These are phyloP conservation scores for Termitomyces heimii DNA, from an alignment of 768 basidiomycete species.

Conservation along the genomic window DNA sequence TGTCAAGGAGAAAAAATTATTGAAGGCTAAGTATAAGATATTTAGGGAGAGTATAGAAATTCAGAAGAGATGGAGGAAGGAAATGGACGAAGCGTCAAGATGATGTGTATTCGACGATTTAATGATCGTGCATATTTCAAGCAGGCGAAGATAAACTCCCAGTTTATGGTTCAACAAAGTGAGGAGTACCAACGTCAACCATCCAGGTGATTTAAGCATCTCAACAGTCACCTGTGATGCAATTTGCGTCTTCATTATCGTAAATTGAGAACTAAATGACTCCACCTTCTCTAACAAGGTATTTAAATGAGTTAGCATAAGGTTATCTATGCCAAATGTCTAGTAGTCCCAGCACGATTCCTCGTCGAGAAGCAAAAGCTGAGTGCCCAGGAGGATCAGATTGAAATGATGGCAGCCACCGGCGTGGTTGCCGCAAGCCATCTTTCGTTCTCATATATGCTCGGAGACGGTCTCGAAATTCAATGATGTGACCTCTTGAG, in stretches of 20 bases:
- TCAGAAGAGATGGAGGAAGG: conserved; percentile 80
- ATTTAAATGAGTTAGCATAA: neutral
- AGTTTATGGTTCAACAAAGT: neutral
- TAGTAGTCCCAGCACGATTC: neutral
- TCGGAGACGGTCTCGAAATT: conserved; percentile 10
- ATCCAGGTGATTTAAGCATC: neutral
- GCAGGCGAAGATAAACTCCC: neutral
- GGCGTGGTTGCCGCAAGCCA: neutral
- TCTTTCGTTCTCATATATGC: conserved; percentile 2
- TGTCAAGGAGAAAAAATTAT: conserved; percentile 59
- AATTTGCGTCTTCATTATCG: neutral
- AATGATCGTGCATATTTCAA: neutral
- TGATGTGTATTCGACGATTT: neutral
- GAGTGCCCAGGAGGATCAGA: neutral
- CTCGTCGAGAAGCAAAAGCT: neutral
- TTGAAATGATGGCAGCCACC: neutral
- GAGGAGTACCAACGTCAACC: neutral
- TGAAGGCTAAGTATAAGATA: conserved; percentile 92
- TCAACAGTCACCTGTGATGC: neutral
- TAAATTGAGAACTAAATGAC: neutral
- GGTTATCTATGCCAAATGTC: neutral
- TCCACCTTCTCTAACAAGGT: neutral
- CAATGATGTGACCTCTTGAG: conserved; percentile 13
- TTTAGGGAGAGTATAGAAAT: conserved; percentile 86
- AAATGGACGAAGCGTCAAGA: conserved; percentile 57